Evolutionary conservation across 805 yeast species (phyloP).

Genomic region (Schwanniomyces yamadae): DNA sequence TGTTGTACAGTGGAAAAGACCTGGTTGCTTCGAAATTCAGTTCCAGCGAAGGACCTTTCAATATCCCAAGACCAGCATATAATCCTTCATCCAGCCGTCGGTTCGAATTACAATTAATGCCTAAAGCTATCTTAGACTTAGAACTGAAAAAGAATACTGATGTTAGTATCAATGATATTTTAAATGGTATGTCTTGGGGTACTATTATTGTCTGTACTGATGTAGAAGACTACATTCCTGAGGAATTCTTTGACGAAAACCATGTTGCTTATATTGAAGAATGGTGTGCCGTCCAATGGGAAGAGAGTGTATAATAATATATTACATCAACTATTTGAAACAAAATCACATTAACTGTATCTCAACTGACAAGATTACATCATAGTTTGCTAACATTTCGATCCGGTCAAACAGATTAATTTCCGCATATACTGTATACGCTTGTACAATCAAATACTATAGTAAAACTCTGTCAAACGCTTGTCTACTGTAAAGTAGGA

Average conservation of each 20-base stretch:
- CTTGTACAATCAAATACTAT: too few species aligned
- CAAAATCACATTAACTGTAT: too few species aligned
- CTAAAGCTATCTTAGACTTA: conserved; percentile 81
- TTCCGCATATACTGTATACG: too few species aligned
- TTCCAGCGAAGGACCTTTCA: conserved; percentile 7
- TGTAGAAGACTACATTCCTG: conserved; percentile 58
- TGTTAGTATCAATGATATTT: conserved; percentile 34
- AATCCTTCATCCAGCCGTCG: conserved; percentile 60
- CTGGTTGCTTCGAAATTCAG: conserved; percentile 42
- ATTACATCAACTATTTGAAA: too few species aligned
- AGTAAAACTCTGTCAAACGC: too few species aligned
- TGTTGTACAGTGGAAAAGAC: conserved; percentile 67
- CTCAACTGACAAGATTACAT: too few species aligned
- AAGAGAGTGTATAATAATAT: conserved; percentile 38
- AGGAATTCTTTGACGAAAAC: conserved; percentile 47
- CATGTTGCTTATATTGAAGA: conserved; percentile 82
- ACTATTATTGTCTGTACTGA: conserved; percentile 84
- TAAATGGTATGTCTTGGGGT: conserved; percentile 97
- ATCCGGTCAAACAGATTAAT: too few species aligned
- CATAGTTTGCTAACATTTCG: too few species aligned
- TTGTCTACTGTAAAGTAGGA: too few species aligned
- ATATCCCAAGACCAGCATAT: conserved; percentile 59
- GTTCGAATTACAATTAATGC: conserved; percentile 92
- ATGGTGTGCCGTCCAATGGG: conserved; percentile 88
- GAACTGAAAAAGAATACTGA: conserved; percentile 45